Evolutionary conservation across 2,329 filamentous ascomycete genomes (phyloP), one percentile per base, ranked within the genome.

Genomic region (Fusarium devonianum): DNA sequence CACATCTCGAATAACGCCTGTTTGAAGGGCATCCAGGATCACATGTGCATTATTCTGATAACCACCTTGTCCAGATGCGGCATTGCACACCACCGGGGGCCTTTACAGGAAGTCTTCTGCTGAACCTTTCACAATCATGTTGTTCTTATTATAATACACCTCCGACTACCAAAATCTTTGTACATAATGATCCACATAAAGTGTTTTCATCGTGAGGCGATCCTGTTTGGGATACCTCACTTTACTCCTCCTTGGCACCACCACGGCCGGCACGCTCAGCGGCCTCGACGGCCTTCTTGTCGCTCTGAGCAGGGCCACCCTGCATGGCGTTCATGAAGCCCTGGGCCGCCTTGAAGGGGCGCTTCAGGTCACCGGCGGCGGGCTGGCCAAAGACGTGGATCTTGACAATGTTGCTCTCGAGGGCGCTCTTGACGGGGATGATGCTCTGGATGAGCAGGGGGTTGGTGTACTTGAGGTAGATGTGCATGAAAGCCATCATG

Each of bases 381-480:
- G 93, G 85, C 74, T 94, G 80, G 68, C 92, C 92, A 60, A 92
- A 89, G 59, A 99, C 64, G 77, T 97, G 89, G 69, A 99, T 93
- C 85, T 97, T 97, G 81, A 94, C 84, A 67, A 97, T 80, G 82
- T 97, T 97, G 78, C 88, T 83, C 82, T 99, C 94, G 75, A 99
- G 84, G 34, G 92, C 93, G 71, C 89, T 84, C 87, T 99, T 99
- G 75, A 97, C 81, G 23, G 94, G 94, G 71, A 99, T 94, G 78
- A 99, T 96, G 73, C 89, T 95, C 85, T 99, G 94, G 79, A 99
- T 96, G 69, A 97, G 81, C 40, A 99, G 89, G 30, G 94, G 94
- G 86, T 97, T 99, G 79, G 92, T 97, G 87, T 97, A 99, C 75
- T 97, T 92, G 83, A 99, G 89, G 86, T 97, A 99, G 56, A 99